Evolutionary conservation across 768 basidiomycete species (phyloP).

Genomic region (Lentinula lateritia): DNA sequence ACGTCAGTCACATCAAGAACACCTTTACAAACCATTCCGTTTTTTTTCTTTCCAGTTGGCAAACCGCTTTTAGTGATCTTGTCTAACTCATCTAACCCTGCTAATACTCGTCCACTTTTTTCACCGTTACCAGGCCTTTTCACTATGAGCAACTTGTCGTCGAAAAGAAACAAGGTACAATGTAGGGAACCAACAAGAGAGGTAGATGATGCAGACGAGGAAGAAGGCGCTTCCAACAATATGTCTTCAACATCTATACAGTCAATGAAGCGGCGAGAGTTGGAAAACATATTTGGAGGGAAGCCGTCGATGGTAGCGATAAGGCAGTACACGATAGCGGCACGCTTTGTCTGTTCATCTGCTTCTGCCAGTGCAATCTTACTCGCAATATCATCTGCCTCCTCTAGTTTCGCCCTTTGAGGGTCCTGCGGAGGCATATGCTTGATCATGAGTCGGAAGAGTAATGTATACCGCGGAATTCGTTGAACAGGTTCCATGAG

Average conservation of each 20-base stretch:
- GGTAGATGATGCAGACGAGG: conserved; percentile 38
- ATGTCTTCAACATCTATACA: conserved; percentile 91
- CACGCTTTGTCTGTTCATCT: conserved; percentile 87
- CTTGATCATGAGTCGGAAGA: conserved; percentile 91
- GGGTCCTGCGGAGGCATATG: conserved; percentile 76
- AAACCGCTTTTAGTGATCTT: conserved; percentile 63
- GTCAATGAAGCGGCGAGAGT: conserved; percentile 82
- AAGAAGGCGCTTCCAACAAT: conserved; percentile 43
- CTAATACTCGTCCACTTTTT: conserved; percentile 62
- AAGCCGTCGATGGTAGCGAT: conserved; percentile 85
- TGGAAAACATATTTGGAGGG: conserved; percentile 85
- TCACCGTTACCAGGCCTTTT: conserved; percentile 79
- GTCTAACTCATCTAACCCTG: conserved; percentile 77
- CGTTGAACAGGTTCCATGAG: conserved; percentile 97
- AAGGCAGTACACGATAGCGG: conserved; percentile 83
- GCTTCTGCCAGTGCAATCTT: conserved; percentile 89
- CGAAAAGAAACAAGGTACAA: conserved; percentile 89
- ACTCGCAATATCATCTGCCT: conserved; percentile 84
- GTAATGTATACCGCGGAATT: conserved; percentile 88
- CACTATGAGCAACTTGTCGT: conserved; percentile 88
- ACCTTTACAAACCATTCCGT: conserved; percentile 78
- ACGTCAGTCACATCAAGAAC: conserved; percentile 82
- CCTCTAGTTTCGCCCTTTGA: conserved; percentile 71
- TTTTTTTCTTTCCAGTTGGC: conserved; percentile 66
- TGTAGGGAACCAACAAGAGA: conserved; percentile 50